Evolutionary conservation across 2,329 filamentous ascomycete genomes (phyloP), one percentile per base, ranked within the genome.

Genomic region (Alternaria longipes): DNA sequence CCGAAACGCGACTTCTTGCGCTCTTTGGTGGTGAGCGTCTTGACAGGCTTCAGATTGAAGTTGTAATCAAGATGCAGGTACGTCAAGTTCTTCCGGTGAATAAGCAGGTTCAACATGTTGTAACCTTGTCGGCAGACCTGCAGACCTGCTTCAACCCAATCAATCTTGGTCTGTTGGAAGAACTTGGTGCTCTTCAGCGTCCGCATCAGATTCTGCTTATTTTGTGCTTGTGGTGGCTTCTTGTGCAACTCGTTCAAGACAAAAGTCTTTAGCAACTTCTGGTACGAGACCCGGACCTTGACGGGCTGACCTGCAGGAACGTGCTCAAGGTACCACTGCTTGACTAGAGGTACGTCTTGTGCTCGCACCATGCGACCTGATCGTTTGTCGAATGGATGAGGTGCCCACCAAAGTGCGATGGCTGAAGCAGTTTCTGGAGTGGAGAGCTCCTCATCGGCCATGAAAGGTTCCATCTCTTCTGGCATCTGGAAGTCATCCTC

Each of bases 51-150:
- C 79, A 99, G 77, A 80, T 99, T 99, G 85, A 99, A 99, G 81
- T 99, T 99, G 84, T 98, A 99, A 77, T 99, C 95, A 56, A 99
- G 89, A 84, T 99, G 96, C 57, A 99, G 86, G 76, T 99, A 99
- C 0, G 95, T 99, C 70, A 99, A 83, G 79, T 99, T 99, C 85
- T 99, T 99, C 73, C 95, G 91, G 77, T 99, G 95, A 69, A 99
- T 99, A 69, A 99, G 84, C 54, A 99, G 84, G 74, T 99, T 99
- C 61, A 99, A 84, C 94, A 99, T 99, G 82, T 99, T 99, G 85
- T 97, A 99, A 56, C 95, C 95, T 78, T 99, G 95, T 52, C 95
- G 89, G 79, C 95, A 99, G 64, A 99, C 95, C 82, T 99, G 96
- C 75, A 99, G 86, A 82, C 96, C 95, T 71, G 96, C 95, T 82